Percentiles rank a stretch among this genome's conserved stretches.
These are phyloP conservation scores for Fagopyrum esculentum DNA, from an alignment of 148 eudicot genomes.

Conservation along the genomic window DNA sequence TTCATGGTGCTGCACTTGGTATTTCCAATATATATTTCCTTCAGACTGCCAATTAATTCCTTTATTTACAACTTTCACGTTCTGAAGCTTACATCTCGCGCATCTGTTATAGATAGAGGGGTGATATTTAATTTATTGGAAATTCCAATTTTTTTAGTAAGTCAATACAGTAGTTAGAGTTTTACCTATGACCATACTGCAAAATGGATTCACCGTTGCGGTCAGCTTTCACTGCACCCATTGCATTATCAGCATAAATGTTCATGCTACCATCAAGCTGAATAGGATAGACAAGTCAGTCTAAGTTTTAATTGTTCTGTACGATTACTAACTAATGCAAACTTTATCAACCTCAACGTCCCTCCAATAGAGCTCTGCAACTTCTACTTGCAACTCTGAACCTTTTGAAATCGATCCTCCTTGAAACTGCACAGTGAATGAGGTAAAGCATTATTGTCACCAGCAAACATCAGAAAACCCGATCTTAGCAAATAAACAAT, in stretches of 20 bases:
- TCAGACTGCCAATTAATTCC: conserved; percentile 82
- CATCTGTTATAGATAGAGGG: conserved; percentile 46
- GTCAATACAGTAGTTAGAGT: conserved; percentile 1
- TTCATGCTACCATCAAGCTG: conserved; percentile 90
- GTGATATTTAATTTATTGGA: background rate
- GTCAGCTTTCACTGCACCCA: conserved; percentile 48
- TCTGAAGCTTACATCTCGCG: conserved; percentile 84
- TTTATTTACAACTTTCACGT: conserved; percentile 66
- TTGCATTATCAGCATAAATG: conserved; percentile 60
- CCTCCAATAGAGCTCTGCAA: conserved; percentile 85
- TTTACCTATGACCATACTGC: conserved; percentile 79
- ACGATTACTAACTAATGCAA: background rate
- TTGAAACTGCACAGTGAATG: conserved; percentile 39
- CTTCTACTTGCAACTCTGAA: conserved; percentile 88
- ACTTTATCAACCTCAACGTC: conserved; percentile 64
- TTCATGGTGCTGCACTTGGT: conserved; percentile 67
- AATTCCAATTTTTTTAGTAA: background rate
- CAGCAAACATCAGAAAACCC: background rate
- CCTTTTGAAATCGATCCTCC: conserved; percentile 88
- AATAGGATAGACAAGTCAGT: conserved; percentile 29
- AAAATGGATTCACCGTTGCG: conserved; percentile 49
- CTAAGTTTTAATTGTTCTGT: conserved; percentile 7
- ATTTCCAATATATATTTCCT: conserved; percentile 75
- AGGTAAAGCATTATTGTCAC: conserved; percentile 11
- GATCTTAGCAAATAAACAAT: background rate